Evolutionary conservation across 2,329 filamentous ascomycete species (phyloP), one percentile per base, ranked within the genome.

Genomic region (Aspergillus sp.): DNA sequence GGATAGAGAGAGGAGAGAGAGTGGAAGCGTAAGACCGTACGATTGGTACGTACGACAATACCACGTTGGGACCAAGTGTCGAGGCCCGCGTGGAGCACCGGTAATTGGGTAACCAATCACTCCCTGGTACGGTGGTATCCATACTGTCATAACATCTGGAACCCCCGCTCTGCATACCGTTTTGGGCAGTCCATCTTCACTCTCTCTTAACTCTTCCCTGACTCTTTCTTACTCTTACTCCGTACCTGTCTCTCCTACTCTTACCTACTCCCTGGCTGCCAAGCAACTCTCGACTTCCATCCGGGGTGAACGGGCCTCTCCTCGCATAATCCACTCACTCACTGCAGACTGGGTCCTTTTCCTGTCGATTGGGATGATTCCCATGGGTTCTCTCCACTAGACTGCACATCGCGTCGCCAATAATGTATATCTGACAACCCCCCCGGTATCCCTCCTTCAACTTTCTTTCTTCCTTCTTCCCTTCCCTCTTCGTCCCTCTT

Each of bases 341-440:
- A 22, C 22, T 1, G 22, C 22, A 4, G 22, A 22, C 38, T 48
- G 42, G 50, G 41, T 36, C 38, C 14, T 11, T 14, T 16, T 41
- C 19, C 43, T 43, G 33, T 38, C 45, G 45, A 52, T 47, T 47
- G 45, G 45, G 19, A 36, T n/a, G 40, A 42, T 42, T 42, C 19
- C 35, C 35, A 42, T 40, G 46, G 46, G 20, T 30, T 26, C 13
- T 14, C 20, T 17, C 26, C 47, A 38, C 46, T 54, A 19, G 14
- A 42, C 35, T 38, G 14, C 14, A n/a, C 35, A 38, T 38, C 35
- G 35, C 35, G 35, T 38, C 35, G 35, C 35, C 35, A 17, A n/a
- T 13, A n/a, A 38, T 17, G 40, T 65, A 64, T 65, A 65, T 56
- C 56, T 58, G 50, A 53, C 56, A 47, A 55, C 49, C 49, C 48